These are phyloP conservation scores for Thalassiosira profunda DNA, from an alignment of 108 stramenopile genomes.

Conservation along the genomic window DNA sequence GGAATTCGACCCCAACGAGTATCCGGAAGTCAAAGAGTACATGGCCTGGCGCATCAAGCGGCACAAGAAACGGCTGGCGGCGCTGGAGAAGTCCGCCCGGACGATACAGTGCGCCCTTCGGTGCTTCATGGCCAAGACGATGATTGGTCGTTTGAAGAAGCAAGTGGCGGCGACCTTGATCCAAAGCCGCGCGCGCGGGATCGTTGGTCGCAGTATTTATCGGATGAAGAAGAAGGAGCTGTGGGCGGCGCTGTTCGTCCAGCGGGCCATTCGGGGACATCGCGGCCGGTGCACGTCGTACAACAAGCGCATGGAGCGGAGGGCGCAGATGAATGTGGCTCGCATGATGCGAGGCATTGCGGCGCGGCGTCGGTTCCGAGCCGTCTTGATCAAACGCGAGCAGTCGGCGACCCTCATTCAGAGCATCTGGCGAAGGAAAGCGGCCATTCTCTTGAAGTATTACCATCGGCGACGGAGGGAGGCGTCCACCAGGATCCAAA, in stretches of 20 bases:
- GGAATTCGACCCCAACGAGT: constrained; percentile 56
- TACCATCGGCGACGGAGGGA: constrained; percentile 40
- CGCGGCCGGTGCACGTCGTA: constrained; percentile 44
- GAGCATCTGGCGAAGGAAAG: constrained; percentile 55
- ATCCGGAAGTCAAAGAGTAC: constrained; percentile 89
- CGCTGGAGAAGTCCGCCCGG: constrained; percentile 63
- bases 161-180: constrained; percentile 63
- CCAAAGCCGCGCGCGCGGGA: constrained; percentile 73
- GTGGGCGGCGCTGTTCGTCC: constrained; percentile 87
- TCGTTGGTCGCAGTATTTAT: constrained; percentile 64
- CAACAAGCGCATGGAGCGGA: constrained; percentile 36
- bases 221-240: constrained; percentile 56
- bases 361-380: constrained; percentile 48
- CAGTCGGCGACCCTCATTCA: constrained; percentile 59
- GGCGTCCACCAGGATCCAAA: constrained; percentile 65
- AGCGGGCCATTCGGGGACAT: constrained; percentile 78
- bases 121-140: constrained; percentile 65
- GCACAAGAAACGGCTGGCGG: constrained; percentile 76
- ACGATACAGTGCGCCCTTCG: constrained; percentile 72
- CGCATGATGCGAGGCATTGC: constrained; percentile 61
- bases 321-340: constrained; percentile 48
- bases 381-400: constrained; percentile 45
- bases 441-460: constrained; percentile 45
- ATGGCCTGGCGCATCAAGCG: constrained; percentile 88
- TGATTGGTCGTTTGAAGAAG: constrained; percentile 62